Base-by-base conservation (phyloP, 495 filamentous ascomycete genomes). In the Filosporella fistucella region DNA sequence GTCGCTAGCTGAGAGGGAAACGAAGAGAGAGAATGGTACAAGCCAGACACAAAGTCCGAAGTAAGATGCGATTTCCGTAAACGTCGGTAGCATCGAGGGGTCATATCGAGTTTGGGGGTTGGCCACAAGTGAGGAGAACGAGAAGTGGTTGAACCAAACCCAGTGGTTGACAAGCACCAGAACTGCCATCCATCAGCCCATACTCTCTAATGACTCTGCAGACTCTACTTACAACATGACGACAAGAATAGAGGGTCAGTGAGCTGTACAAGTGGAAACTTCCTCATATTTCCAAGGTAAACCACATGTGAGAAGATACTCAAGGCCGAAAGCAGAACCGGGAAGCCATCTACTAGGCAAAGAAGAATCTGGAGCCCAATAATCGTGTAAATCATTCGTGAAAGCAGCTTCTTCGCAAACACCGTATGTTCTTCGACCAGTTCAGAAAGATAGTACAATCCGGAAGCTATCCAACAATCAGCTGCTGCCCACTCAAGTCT, bases 351-450 rank as follows among this genome's bases (percentile, higher is more conserved):
- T 57, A 97, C 70, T 40, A 90, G 34, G 49, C 78, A 75, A 9
- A 97, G 82, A 5, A 94, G 69, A 21, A 82, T 49, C 58, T 95
- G 91, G 23, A 89, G 62, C 20, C 53, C 72, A 46, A 97, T 87
- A 57, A 95, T 80, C 46, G 67, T 68, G 72, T 96, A 95, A 64
- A 98, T 96, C 32, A 97, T 72, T 35, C 78, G 79, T 11, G 76
- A 87, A 20, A 98, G 75, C 20, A 96, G 73, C 47, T 82, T 86
- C 61, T 95, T 56, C 16, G 91, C 85, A 36, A 94, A 63, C 10
- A 97, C 91, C 10, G 90, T 97, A 62, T 97, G 91, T 61, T 98
- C 93, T 68, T 98, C 94, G 41, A 98, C 93, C 9, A 96, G 77
- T 67, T 98, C 93, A 1, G 93, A 96, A 38, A 98, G 86, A 63